Evolutionary conservation across 1,284 basidiomycete species (phyloP), one percentile per base, ranked within the genome.

Genomic region (Trichosporon sp.): DNA sequence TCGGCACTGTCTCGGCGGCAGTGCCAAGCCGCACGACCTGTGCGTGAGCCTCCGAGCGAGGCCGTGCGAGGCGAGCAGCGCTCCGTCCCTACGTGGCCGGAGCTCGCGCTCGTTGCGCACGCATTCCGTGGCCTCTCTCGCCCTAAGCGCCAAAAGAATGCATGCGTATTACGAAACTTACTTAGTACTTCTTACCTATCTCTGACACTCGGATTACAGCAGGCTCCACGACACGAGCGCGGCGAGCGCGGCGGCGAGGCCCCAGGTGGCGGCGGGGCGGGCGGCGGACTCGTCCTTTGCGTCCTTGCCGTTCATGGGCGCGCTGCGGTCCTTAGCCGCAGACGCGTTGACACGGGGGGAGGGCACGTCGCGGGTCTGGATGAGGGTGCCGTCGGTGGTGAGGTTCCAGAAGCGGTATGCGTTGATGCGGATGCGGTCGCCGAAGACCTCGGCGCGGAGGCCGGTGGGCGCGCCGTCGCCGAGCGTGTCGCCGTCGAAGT

Each of bases 321-420:
- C n/a, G 23, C 62, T 42, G 63, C 21, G 47, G 47, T 51, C 47
- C 47, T 51, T 51, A 21, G 15, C 9, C 2, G 21, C 18, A 21
- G 15, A 23, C 21, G 2, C 21, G 47, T 51, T 51, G 23, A 9
- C 21, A 8, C 21, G 21, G 8, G 23, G 11, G 18, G 18, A 27
- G 25, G 51, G 51, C 15, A 66, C 65, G 35, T 66, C 65, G 18
- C 53, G 53, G 25, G 51, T 29, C 15, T 66, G 53, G 18, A 60
- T 25, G 25, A 66, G 65, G 1, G 51, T 56, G 1, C 53, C 65
- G 25, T 58, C 53, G 3, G 65, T 66, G 25, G n/a, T 42, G 18
- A 56, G 56, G 53, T 60, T 42, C 47, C 51, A 56, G 35, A 66
- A 66, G 12, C 32, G 56, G 42, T 62, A 66, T 13, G 58, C 65